Conservation (phyloP, 805 yeast genomes). For the Tetrapisispora pingtungensis region DNA sequence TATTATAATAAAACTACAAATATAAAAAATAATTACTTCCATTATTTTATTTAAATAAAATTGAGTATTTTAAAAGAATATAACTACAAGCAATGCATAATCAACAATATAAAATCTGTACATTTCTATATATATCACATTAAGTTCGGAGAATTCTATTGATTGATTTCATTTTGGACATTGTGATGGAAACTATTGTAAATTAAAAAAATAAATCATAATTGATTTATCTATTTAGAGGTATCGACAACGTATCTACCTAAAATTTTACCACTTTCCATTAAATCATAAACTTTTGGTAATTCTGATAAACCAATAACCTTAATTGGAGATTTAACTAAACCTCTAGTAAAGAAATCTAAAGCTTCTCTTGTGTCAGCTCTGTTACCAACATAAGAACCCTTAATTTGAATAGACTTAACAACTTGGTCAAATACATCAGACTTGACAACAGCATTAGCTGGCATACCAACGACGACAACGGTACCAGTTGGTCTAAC, state of each 20-base stretch:
- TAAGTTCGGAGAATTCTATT: background rate
- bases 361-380: constrained; percentile 70
- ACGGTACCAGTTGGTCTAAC: constrained; percentile 61
- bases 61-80: background rate
- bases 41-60: too few relatives aligned
- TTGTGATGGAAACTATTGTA: too few relatives aligned
- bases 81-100: background rate
- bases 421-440: constrained; percentile 64
- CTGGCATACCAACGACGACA: constrained; percentile 66
- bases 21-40: too few relatives aligned
- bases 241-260: constrained; percentile 89
- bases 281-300: constrained; percentile 42
- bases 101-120: background rate
- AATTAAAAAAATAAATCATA: background rate
- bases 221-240: constrained; percentile 32
- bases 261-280: constrained; percentile 45
- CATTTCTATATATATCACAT: background rate
- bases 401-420: constrained; percentile 57
- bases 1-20: too few relatives aligned
- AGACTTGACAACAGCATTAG: constrained; percentile 57
- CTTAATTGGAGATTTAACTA: constrained; percentile 53
- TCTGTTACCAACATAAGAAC: constrained; percentile 83
- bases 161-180: too few relatives aligned
- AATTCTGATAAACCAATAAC: constrained; percentile 47
- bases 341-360: constrained; percentile 59